Evolutionary conservation across 148 eudicot genomes (phyloP), one percentile per base, ranked within the genome.

Genomic region (Vaccinium macrocarpon): DNA sequence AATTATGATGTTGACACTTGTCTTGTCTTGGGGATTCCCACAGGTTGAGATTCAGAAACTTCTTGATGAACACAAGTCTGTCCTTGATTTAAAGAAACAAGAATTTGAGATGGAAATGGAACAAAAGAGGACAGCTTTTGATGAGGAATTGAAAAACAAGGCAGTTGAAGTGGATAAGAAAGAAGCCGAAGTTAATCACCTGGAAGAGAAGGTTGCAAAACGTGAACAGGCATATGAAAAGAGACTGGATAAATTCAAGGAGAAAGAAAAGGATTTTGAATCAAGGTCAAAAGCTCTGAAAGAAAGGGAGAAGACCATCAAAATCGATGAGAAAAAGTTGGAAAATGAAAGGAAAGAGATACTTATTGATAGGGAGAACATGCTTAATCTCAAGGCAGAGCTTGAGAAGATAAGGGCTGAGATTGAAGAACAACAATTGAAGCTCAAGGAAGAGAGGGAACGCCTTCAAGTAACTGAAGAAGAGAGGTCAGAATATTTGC

Each of bases 11-110:
- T 16, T 83, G 21, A 52, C 18, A 23, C 21, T 66, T 74, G 5
- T 25, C 32, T 27, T 86, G 79, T 74, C 29, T 11, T 35, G 84
- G 74, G 53, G 12, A 50, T 76, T 71, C 74, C 50, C 84, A 88
- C 91, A 97, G 99, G 87, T 70, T 77, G 99, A 91, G 89, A 88
- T 97, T 80, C 95, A 97, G 89, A 90, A 93, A 88, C 95, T 93
- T 86, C 82, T 95, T 87, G 98, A 97, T 66, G 95, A 95, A 80
- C 96, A 95, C 88, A 86, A 90, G 52, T 83, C 86, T 85, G 83
- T 88, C 86, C 84, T 97, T 85, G 93, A 91, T 82, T 89, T 87
- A 3, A 92, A 93, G 91, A 87, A 86, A 64, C 84, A 78, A 61
- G 94, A 90, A 79, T 89, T 95, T 89, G 94, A 94, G 87, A 64